phyloP scores from a whole-genome alignment of 768 basidiomycete genomes.

The Terana coerulea region DNA sequence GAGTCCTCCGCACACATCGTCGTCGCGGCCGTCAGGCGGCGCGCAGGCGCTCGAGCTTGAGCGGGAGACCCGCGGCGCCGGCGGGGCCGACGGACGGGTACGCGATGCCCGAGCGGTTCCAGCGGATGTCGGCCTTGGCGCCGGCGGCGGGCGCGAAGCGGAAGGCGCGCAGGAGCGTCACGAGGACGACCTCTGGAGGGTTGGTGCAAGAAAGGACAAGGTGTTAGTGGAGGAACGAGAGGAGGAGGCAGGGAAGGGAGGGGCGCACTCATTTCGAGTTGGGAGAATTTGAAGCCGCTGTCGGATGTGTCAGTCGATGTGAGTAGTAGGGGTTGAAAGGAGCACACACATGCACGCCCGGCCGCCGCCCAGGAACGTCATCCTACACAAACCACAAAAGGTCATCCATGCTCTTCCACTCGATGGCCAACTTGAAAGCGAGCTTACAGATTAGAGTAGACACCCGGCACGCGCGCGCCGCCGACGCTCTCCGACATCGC shows the following conservation, averaged over 20 bases:
- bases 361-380: constrained; percentile 16
- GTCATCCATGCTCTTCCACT: constrained; percentile 2
- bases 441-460: constrained; percentile 6
- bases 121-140: constrained; percentile 21
- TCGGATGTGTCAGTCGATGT: not conserved
- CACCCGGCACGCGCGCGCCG: constrained; percentile 1
- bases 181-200: constrained; percentile 15
- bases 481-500: not conserved
- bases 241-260: not conserved
- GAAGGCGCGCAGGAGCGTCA: constrained; percentile 12
- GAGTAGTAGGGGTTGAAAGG: not conserved
- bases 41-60: constrained; percentile 6
- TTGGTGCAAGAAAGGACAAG: too few species aligned
- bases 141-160: constrained; percentile 11
- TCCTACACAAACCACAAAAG: constrained; percentile 2
- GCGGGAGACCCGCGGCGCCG: not conserved
- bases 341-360: constrained; percentile 15
- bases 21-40: constrained; percentile 5
- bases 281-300: constrained; percentile 24
- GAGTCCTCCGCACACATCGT: too few species aligned
- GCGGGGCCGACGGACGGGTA: constrained; percentile 22
- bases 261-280: constrained; percentile 16
- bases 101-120: constrained; percentile 26
- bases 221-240: not conserved
- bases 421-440: not conserved